Base-by-base conservation (phyloP, 495 filamentous ascomycete species). In the Glarea lozoyensis region DNA sequence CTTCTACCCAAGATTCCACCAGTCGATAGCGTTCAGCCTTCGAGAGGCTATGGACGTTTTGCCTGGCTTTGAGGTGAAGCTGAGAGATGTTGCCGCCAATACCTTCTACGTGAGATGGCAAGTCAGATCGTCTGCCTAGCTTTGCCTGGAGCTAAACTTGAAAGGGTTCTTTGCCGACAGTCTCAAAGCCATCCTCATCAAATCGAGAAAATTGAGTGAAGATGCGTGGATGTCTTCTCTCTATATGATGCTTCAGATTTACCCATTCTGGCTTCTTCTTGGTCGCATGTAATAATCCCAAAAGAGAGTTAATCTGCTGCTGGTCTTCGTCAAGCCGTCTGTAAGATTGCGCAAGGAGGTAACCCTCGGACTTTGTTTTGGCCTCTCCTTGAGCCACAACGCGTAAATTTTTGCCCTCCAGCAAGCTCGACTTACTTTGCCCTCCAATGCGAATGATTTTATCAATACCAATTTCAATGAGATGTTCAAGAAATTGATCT, bases 391-490 rank as follows among this genome's bases (percentile, higher is more conserved):
- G 47, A 0, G 49, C 45, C 20, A 78, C 60, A 1, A 44, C 40
- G 4, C 64, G 56, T 1, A 83, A 63, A 36, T 74, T 78, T 12
- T 70, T 47, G 0, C 57, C 49, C 40, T 65, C 54, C 1, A 81
- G 58, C 13, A 60, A 45, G 24, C 82, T 73, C 0, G 75, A 79
- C 53, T 84, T 82, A 1, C 76, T 82, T 24, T 68, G 70, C 7
- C 69, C 73, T 0, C 84, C 84, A 10, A 92, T 75, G 12, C 85
- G 78, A 39, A 92, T 72, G 24, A 92, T 63, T 34, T 80, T 69
- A 2, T 62, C 62, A 27, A 83, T 60, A 0, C 66, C 64, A 29
- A 68, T 66, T 15, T 75, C 60, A 11, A 77, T 45, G 0, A 85
- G 60, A 49, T 82, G 72, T 44, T 87, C 77, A 2, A 88, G 56